Evolutionary conservation across 2,329 filamentous ascomycete genomes (phyloP).

Genomic region (Calonectria leucothoes): DNA sequence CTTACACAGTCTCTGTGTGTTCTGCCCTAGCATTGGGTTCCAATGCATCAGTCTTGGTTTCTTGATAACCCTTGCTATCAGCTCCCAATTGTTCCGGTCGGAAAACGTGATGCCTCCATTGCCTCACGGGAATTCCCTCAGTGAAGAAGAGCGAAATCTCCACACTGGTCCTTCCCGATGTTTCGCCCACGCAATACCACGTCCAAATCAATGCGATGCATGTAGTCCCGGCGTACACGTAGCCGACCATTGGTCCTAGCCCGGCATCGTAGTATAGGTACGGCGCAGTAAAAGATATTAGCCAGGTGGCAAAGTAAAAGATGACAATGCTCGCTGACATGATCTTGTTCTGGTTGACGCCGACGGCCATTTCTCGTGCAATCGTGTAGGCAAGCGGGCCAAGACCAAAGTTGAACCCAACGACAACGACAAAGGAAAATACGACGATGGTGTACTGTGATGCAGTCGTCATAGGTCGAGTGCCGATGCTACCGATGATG

Average conservation of each 20-base stretch:
- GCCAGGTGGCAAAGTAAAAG: conserved; percentile 48
- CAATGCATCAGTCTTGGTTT: neutral
- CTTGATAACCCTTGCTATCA: neutral
- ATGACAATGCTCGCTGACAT: conserved; percentile 52
- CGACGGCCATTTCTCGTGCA: conserved; percentile 56
- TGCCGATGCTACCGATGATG: conserved; percentile 43
- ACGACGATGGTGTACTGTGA: conserved; percentile 36
- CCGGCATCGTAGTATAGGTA: conserved; percentile 1
- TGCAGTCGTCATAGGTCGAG: conserved; percentile 22
- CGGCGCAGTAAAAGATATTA: conserved; percentile 1
- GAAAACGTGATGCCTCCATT: neutral
- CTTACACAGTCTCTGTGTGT: neutral
- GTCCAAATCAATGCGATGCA: neutral
- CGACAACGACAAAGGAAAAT: conserved; percentile 45
- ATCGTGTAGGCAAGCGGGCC: conserved; percentile 53
- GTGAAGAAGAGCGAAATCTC: conserved; percentile 7
- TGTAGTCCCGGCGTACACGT: neutral
- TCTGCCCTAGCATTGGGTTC: neutral
- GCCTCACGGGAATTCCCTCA: neutral
- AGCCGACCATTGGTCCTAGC: neutral
- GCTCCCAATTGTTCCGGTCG: neutral
- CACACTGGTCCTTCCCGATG: neutral
- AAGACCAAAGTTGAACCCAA: conserved; percentile 54
- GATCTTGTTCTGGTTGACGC: conserved; percentile 59
- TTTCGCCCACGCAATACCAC: conserved; percentile 2